Evolutionary conservation across 805 yeast genomes (phyloP), one percentile per base, ranked within the genome.

Genomic region (Ogataea polymorpha): DNA sequence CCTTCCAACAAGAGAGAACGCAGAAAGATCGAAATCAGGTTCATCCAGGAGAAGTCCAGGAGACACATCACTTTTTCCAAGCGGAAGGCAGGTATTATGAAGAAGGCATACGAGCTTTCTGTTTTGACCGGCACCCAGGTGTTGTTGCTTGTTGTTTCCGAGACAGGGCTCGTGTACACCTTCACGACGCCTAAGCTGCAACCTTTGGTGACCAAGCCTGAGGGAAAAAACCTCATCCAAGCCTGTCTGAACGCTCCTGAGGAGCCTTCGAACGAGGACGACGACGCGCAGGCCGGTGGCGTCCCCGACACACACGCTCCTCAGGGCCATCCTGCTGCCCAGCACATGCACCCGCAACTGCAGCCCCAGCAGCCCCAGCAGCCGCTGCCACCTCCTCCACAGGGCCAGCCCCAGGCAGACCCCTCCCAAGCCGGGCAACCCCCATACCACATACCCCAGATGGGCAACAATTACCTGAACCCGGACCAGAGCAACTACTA

Each of bases 151-250:
- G 99, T 93, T 42, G 99, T 93, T 23, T 84, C 95, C 39, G 99
- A 93, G 66, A 93, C 99, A n/a, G 99, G 99, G 12, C 79, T 93
- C 48, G 99, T 93, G 41, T 93, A 93, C 67, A 93, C 99, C 15
- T 93, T 93, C 65, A 91, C 98, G 42, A 93, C 99, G n/a, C 99
- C 99, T 44, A 93, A 93, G 67, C 80, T 93, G 61, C 98, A 93
- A 68, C 99, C 99, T 7, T 77, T 93, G 55, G 99, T 93, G 39
- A 93, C 98, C 30, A 90, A 91, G 67, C 84, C 95, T 38, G 99
- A 93, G 69, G 99, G 99, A 53, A 90, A 93, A 66, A 90, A 90
- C 66, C 77, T 91, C 58, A 91, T 91, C 58, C 97, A 93, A 70
- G 95, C 96, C 11, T 93, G 99, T 63, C 72, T 91, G 59, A 89